Percentiles rank a stretch among this genome's conserved stretches.
phyloP scores from a whole-genome alignment of 176 grass and related monocot species.

The Carex kokanica region DNA sequence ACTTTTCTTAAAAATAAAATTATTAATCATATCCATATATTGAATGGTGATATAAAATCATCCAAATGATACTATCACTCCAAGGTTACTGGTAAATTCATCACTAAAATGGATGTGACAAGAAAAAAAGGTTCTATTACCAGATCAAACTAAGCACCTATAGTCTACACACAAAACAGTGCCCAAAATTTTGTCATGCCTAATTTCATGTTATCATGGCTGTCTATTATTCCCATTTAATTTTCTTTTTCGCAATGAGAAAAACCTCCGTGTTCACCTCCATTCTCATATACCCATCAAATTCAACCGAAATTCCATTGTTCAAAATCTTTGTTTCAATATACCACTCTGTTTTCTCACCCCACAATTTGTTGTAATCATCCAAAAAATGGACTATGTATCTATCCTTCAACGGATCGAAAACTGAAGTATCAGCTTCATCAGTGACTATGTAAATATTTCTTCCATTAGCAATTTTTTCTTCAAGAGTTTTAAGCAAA shows the following conservation, averaged over 20 bases:
- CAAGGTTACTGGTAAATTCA: neutral
- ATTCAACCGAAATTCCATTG: conserved; percentile 61
- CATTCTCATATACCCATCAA: conserved; percentile 73
- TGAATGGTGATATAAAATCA: too few species aligned
- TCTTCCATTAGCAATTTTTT: conserved; percentile 41
- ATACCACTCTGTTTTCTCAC: conserved; percentile 55
- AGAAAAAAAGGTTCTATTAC: neutral
- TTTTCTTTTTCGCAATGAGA: conserved; percentile 47
- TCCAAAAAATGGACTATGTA: conserved; percentile 42
- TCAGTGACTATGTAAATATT: conserved; percentile 55
- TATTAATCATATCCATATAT: too few species aligned
- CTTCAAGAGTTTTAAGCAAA: conserved; percentile 24
- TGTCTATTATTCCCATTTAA: conserved; percentile 15
- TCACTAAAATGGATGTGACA: neutral
- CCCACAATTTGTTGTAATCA: conserved; percentile 66
- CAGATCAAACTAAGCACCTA: neutral
- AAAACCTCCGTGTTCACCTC: conserved; percentile 64
- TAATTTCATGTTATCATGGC: neutral
- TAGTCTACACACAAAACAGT: neutral
- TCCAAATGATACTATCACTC: neutral
- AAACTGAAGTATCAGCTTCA: conserved; percentile 26
- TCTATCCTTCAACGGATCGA: conserved; percentile 47
- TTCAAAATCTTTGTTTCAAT: conserved; percentile 72
- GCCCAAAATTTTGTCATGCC: neutral
- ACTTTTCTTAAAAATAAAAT: too few species aligned